phyloP scores from a whole-genome alignment of 257 asterid species.

The Fraxinus americana region DNA sequence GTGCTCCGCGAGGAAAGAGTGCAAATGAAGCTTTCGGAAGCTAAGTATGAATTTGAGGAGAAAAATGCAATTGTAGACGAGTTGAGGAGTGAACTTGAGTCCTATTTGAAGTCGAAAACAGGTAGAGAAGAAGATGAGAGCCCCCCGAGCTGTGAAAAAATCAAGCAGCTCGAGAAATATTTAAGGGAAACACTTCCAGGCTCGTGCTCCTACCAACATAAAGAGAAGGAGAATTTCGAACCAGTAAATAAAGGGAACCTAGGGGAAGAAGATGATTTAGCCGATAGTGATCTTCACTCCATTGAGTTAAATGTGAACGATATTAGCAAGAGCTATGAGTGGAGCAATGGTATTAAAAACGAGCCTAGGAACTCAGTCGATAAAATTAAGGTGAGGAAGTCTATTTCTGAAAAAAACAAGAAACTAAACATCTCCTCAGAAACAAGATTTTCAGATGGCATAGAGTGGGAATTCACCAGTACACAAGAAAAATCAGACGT shows the following conservation, averaged over 20 bases:
- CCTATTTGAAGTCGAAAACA: constrained; percentile 57
- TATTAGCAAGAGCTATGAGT: constrained; percentile 50
- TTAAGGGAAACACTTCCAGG: constrained; percentile 78
- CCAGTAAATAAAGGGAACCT: constrained; percentile 18
- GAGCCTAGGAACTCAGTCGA: constrained; percentile 38
- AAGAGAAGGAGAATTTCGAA: constrained; percentile 27
- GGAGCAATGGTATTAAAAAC: constrained; percentile 44
- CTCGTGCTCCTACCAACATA: constrained; percentile 37
- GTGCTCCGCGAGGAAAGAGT: constrained; percentile 91
- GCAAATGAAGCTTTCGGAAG: constrained; percentile 93
- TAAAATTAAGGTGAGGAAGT: constrained; percentile 49
- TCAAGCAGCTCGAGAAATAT: constrained; percentile 77
- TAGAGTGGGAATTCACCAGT: constrained; percentile 56
- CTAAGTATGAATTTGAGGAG: constrained; percentile 92
- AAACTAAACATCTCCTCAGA: constrained; percentile 43
- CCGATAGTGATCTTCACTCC: constrained; percentile 66
- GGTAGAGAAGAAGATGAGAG: constrained; percentile 45
- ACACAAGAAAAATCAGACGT: constrained; percentile 40
- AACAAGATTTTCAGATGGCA: constrained; percentile 48
- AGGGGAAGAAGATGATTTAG: constrained; percentile 31
- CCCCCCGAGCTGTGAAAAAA: constrained; percentile 72
- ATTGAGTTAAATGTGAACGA: constrained; percentile 64
- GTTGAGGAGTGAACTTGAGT: constrained; percentile 74
- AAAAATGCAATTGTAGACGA: constrained; percentile 72
- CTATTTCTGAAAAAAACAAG: constrained; percentile 44